Base-by-base conservation (phyloP, 805 yeast genomes). In the Metschnikowia colocasiae region DNA sequence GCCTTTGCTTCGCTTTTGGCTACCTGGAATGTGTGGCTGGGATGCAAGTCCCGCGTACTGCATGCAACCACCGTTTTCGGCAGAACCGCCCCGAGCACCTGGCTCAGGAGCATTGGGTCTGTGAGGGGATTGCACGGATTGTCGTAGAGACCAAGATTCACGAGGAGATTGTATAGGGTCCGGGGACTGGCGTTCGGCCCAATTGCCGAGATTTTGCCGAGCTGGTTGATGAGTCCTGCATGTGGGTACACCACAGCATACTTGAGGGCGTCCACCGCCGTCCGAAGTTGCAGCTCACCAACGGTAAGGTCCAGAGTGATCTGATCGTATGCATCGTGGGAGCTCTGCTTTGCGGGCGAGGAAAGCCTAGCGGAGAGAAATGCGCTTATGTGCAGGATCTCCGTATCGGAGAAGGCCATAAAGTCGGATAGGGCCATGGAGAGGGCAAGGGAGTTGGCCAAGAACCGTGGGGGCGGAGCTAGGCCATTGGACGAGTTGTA, bases 221-320 rank as follows among this genome's bases (percentile, higher is more conserved):
- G 48, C 12, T 35, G 37, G 4, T n/a, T 9, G 42, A 41, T 23
- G 20, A 61, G 25, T 16, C 44, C 26, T 2, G 60, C 56, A 49
- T 69, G 73, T 1, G 76, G 75, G 47, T 67, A 69, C 8, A 67
- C 50, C 1, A 63, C 45, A 4, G 57, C 58, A 32, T 58, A 61
- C 49, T 67, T 68, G 50, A 71, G 44, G 6, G 58, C 61, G 8
- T 60, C 64, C 3, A 71, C 50, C 1, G 66, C 43, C 36, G 53
- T 51, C 22, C 45, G 49, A 49, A 61, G 25, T 55, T 57, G 30
- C 49, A 48, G 0, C 69, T 72, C 20, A 63, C 67, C 73, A 71
- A 63, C 13, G 22, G 51, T 53, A 44, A 71, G 60, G 33, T 49
- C 60, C 5, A 61, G 36, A 12, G 59, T 57, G 23, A 69, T 30